Evolutionary conservation across 2,329 filamentous ascomycete genomes (phyloP), one percentile per base, ranked within the genome.

Genomic region (Pseudocercospora ulei): DNA sequence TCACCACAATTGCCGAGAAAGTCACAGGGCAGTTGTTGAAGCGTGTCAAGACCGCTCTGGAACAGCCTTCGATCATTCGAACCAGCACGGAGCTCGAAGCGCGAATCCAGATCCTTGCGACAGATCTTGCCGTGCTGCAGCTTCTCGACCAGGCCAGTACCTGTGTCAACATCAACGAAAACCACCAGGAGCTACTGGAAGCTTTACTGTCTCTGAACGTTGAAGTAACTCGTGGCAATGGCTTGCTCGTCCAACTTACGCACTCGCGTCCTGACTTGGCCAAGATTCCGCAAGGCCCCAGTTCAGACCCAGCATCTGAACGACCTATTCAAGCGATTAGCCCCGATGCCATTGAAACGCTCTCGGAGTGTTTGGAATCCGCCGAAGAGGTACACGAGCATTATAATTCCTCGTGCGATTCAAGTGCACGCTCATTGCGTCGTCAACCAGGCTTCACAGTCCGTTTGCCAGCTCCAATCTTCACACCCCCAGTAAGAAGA

Each of bases 11-110:
- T n/a, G 27, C 13, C 12, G 26, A 35, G 30, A 33, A 6, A 11
- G 13, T 12, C 5, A 22, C 25, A 18, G 44, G 25, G 7, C 17
- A 13, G 7, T 19, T 50, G 5, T 25, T 44, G 9, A 35, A 35
- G 5, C 27, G 44, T 7, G 35, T 48, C 24, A 41, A 40, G 14
- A 24, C 44, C 11, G 50, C 48, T 18, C 42, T 38, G 12, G 38
- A 34, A 20, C 42, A 48, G 5, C 27, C 40, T 5, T 35, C 38
- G 12, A 48, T 53, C 20, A 26, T 14, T 14, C 40, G 44, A n/a
- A 40, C 44, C 22, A 46, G 49, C 16, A 43, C 12, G 3, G 50
- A 49, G n/a, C 33, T 53, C 7, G 48, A 53, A 35, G 46, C 50
- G 2, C 31, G 39, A n/a, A 44, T 53, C 14, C 47, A 40, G 19